Evolutionary conservation across 768 basidiomycete genomes (phyloP).

Genomic region (Lactarius hatsudake): DNA sequence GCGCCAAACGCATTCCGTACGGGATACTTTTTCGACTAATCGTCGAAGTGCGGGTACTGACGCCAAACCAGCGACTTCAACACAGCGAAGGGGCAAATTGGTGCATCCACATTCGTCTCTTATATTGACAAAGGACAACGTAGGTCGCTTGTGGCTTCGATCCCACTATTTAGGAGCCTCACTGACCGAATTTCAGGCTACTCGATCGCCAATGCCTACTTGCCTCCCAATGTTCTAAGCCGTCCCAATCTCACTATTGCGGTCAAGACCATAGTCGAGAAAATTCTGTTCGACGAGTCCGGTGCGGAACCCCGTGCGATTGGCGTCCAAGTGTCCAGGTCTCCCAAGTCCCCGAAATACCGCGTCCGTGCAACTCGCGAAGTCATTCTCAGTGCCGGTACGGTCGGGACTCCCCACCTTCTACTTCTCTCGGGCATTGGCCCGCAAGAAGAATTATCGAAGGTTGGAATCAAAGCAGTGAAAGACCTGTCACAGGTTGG

Average conservation of each 20-base stretch:
- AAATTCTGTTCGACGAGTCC: slow-evolving; percentile 19
- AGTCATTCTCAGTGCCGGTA: slow-evolving; percentile 30
- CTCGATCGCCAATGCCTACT: slow-evolving; percentile 21
- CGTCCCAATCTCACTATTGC: slow-evolving; percentile 26
- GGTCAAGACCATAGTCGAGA: slow-evolving; percentile 15
- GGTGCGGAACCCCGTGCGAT: slow-evolving; percentile 19
- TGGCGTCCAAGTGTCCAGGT: slow-evolving; percentile 23
- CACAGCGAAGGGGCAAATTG: slow-evolving; percentile 19
- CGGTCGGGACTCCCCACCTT: slow-evolving; percentile 37
- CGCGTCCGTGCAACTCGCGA: slow-evolving; percentile 25
- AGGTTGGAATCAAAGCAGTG: slow-evolving; percentile 31
- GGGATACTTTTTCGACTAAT: not conserved
- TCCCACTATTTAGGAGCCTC: not conserved
- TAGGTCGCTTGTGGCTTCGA: not conserved
- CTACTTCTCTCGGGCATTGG: slow-evolving; percentile 45
- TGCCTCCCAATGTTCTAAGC: slow-evolving; percentile 33
- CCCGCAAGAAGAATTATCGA: slow-evolving; percentile 34
- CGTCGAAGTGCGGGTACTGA: not conserved
- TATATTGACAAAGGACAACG: slow-evolving; percentile 17
- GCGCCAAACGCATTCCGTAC: slow-evolving; percentile 21
- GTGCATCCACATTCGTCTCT: slow-evolving; percentile 20
- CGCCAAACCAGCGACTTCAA: slow-evolving; percentile 21
- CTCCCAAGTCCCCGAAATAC: slow-evolving; percentile 10
- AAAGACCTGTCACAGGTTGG: slow-evolving; percentile 25
- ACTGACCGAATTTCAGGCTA: slow-evolving; percentile 12